Conservation (phyloP, 345 rosid species). For the Acer yangbiense region DNA sequence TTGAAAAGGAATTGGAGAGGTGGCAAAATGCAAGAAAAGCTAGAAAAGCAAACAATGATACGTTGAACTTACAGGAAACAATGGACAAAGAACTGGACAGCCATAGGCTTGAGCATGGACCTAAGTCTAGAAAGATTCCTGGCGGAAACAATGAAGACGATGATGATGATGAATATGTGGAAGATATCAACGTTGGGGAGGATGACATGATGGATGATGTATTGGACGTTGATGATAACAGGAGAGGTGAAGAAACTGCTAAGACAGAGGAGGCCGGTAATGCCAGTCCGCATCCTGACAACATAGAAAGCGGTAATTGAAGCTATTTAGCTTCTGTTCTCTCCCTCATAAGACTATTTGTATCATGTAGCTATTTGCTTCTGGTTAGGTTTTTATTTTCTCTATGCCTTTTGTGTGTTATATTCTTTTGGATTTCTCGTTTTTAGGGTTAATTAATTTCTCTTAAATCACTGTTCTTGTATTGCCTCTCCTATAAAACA, state of each 20-base stretch:
- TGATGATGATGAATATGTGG: constrained; percentile 72
- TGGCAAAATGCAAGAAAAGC: constrained; percentile 90
- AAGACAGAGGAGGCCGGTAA: constrained; percentile 46
- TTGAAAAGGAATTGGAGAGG: constrained; percentile 91
- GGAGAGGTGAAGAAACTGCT: constrained; percentile 50
- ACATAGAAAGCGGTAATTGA: constrained; percentile 20
- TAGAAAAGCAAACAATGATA: constrained; percentile 56
- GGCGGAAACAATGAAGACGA: constrained; percentile 69
- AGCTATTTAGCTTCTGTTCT: neutral
- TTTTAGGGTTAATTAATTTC: neutral
- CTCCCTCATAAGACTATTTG: constrained; percentile 13
- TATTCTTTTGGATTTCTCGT: neutral
- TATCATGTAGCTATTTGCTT: constrained; percentile 8
- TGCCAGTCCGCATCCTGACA: constrained; percentile 29
- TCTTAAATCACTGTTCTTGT: neutral
- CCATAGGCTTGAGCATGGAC: constrained; percentile 96
- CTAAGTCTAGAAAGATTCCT: constrained; percentile 83
- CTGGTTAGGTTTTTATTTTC: neutral
- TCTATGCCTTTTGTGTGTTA: neutral
- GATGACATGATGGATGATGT: constrained; percentile 95
- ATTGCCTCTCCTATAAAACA: neutral
- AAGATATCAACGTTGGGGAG: constrained; percentile 82
- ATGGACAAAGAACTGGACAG: constrained; percentile 96
- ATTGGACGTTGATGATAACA: constrained; percentile 66
- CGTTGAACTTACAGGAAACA: constrained; percentile 78